Evolutionary conservation across 352 stramenopile species (phyloP).

Genomic region (Plasmopara muralis): DNA sequence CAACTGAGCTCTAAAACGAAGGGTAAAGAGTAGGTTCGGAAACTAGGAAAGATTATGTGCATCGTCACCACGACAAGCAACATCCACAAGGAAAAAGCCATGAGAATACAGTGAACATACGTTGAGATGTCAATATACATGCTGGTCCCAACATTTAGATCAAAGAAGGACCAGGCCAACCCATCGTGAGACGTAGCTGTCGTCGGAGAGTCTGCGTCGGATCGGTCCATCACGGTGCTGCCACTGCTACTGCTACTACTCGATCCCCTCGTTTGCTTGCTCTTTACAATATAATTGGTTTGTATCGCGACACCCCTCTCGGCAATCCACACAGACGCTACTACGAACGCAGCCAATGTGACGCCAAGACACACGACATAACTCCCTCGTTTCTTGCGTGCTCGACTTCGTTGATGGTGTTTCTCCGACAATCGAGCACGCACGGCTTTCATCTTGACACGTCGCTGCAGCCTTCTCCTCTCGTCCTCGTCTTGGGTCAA

Average conservation of each 20-base stretch:
- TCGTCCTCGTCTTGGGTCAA: slow-evolving; percentile 35
- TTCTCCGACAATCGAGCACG: slow-evolving; percentile 48
- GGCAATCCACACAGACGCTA: slow-evolving; percentile 52
- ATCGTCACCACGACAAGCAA: slow-evolving; percentile 70
- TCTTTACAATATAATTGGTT: slow-evolving; percentile 13
- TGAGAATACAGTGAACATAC: slow-evolving; percentile 67
- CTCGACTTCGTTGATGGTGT: slow-evolving; percentile 42
- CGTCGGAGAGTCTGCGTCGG: slow-evolving; percentile 17
- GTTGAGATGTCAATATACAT: slow-evolving; percentile 37
- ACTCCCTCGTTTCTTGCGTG: slow-evolving; percentile 50
- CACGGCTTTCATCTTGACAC: slow-evolving; percentile 53
- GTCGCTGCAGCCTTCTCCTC: slow-evolving; percentile 37
- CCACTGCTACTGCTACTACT: slow-evolving; percentile 8
- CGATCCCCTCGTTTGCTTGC: slow-evolving; percentile 6
- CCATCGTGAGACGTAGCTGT: slow-evolving; percentile 7
- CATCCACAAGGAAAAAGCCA: slow-evolving; percentile 72
- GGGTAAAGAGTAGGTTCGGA: slow-evolving; percentile 65
- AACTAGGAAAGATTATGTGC: slow-evolving; percentile 66
- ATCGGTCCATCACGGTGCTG: slow-evolving; percentile 1
- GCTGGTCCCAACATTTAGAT: slow-evolving; percentile 5
- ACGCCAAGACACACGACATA: slow-evolving; percentile 53
- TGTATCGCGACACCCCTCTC: slow-evolving; percentile 40
- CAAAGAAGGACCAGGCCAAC: slow-evolving; percentile 4
- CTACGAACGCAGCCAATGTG: slow-evolving; percentile 54
- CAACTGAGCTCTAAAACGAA: slow-evolving; percentile 63